These are phyloP conservation scores for Hyphopichia burtonii DNA, from an alignment of 1,139 yeast species.

Conservation along the genomic window DNA sequence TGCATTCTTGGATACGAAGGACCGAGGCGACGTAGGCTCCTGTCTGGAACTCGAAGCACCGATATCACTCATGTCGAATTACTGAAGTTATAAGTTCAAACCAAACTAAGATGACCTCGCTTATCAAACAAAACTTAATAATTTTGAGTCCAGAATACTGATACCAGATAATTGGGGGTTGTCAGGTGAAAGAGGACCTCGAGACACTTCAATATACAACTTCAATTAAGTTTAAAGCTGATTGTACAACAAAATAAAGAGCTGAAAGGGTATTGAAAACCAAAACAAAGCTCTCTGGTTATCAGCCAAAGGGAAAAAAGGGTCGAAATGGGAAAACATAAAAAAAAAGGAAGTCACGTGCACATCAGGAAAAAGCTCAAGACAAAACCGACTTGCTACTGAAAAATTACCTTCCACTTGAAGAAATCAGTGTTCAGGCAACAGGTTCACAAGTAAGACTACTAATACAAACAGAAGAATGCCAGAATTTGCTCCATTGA, in stretches of 20 bases:
- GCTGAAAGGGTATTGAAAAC: not conserved
- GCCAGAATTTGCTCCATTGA: conserved; percentile 61
- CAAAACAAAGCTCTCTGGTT: not conserved
- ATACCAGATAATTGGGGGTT: no score
- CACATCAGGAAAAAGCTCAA: not conserved
- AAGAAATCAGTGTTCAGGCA: no score
- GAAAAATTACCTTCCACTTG: no score
- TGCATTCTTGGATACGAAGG: not conserved
- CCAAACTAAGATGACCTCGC: no score
- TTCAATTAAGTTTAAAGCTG: no score
- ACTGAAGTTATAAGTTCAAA: no score
- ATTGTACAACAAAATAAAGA: not conserved
- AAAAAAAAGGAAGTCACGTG: not conserved
- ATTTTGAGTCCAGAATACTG: no score
- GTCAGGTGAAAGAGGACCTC: no score
- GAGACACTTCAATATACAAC: no score
- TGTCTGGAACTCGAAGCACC: not conserved
- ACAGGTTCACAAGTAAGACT: no score
- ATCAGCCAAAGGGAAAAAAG: not conserved
- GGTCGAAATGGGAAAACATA: not conserved
- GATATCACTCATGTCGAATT: conserved; percentile 1
- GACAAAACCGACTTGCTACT: not conserved
- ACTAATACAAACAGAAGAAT: no score
- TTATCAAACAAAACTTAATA: not conserved
- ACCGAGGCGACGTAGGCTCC: conserved; percentile 2